phyloP scores from a whole-genome alignment of 2,329 filamentous ascomycete genomes.

The Sclerotinia spermophila region DNA sequence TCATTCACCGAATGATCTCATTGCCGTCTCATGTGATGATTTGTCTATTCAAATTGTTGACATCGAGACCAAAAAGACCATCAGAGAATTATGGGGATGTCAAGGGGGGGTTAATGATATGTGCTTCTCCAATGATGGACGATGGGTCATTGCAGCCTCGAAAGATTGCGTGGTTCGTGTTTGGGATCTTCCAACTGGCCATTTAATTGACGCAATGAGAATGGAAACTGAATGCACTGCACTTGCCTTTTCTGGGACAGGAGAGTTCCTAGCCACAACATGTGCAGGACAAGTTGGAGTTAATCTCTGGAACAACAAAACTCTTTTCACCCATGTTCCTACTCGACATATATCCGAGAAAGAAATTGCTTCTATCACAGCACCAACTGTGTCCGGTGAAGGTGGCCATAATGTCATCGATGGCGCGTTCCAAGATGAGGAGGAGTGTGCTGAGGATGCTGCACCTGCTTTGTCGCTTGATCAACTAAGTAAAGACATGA shows the following conservation, averaged over 20 bases:
- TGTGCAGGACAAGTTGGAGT: constrained; percentile 80
- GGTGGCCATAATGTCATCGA: constrained; percentile 72
- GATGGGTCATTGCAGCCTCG: constrained; percentile 88
- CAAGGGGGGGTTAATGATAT: constrained; percentile 72
- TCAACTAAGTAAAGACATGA: constrained; percentile 76
- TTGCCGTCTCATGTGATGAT: constrained; percentile 87
- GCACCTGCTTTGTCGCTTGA: constrained; percentile 59
- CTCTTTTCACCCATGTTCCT: constrained; percentile 82
- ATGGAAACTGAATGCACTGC: constrained; percentile 76
- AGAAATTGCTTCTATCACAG: constrained; percentile 61
- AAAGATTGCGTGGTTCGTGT: constrained; percentile 77
- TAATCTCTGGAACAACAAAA: constrained; percentile 94
- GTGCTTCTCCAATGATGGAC: constrained; percentile 86
- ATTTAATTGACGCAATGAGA: constrained; percentile 88
- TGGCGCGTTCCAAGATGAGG: constrained; percentile 63
- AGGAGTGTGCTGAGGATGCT: constrained; percentile 49
- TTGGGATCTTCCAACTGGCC: constrained; percentile 94
- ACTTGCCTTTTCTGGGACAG: constrained; percentile 81
- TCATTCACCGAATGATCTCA: constrained; percentile 76
- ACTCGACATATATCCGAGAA: constrained; percentile 80
- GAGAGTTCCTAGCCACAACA: constrained; percentile 90
- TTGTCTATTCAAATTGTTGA: constrained; percentile 85
- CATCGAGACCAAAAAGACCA: constrained; percentile 81
- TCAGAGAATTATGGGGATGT: constrained; percentile 89
- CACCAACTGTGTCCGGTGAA: constrained; percentile 78